A percentile compares a stretch with the other conserved stretches of the same genome.
These are phyloP conservation scores for Hanseniaspora lindneri DNA, from an alignment of 805 yeast species.

Conservation along the genomic window DNA sequence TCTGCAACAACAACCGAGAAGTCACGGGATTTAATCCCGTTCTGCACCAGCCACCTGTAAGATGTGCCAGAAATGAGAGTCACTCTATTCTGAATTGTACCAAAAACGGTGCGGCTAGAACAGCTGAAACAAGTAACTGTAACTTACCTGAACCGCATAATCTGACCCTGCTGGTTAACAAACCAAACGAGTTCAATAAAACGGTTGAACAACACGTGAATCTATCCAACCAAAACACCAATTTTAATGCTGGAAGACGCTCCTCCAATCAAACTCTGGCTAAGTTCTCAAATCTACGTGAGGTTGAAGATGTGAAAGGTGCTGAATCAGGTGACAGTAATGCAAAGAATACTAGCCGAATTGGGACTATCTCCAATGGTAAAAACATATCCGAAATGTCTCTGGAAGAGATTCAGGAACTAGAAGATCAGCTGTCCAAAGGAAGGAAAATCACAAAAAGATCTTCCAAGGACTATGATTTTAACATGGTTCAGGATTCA, in stretches of 20 bases:
- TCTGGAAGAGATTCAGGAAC: constrained; percentile 24
- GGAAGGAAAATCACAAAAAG: constrained; percentile 22
- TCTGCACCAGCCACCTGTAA: not conserved
- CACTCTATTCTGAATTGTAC: too few relatives aligned
- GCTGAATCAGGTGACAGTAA: not conserved
- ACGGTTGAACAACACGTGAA: constrained; percentile 7
- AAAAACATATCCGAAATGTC: constrained; percentile 29
- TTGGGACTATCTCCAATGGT: constrained; percentile 14
- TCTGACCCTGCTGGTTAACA: not conserved
- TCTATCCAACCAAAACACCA: constrained; percentile 1
- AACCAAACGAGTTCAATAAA: not conserved
- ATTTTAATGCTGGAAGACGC: not conserved
- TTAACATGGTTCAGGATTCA: constrained; percentile 20
- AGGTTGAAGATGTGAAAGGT: constrained; percentile 25
- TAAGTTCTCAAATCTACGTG: constrained; percentile 27
- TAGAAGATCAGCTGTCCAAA: constrained; percentile 25
- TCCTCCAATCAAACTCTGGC: not conserved
- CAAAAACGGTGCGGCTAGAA: too few relatives aligned
- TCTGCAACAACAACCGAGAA: not conserved
- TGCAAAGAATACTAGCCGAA: constrained; percentile 7
- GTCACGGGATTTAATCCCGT: not conserved
- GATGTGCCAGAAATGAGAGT: too few relatives aligned
- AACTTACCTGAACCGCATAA: not conserved
- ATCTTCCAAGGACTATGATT: constrained; percentile 26
- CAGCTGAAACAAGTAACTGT: too few relatives aligned